Evolutionary conservation across 2,329 filamentous ascomycete genomes (phyloP), one percentile per base, ranked within the genome.

Genomic region (Chaetomium olivaceum): DNA sequence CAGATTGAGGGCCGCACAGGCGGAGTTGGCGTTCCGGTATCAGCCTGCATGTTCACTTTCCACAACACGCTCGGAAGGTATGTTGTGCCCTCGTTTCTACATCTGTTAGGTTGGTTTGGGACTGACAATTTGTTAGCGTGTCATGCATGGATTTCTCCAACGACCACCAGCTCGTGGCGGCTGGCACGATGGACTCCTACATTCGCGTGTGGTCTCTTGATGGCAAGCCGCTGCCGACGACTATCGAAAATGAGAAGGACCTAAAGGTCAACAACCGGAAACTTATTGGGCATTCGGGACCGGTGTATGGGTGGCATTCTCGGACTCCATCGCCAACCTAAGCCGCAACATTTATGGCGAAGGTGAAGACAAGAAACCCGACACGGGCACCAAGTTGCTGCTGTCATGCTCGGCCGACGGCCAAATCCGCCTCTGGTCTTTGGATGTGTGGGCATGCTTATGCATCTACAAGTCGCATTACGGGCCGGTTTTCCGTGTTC

Each of bases 21-120:
- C 19, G 94, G 93, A 9, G 85, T 93, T 59, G 92, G 93, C 16
- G 87, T 92, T 62, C 89, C 89, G 29, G 84, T 97, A 66, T 96
- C 93, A 73, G 89, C 96, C 27, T 95, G 92, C 81, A 98, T 98
- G 91, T 97, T 96, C 76, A 99, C 95, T 0, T 97, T 98, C 74
- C 95, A 99, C 81, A 99, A 99, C 77, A 96, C 92, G 0, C 89
- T 93, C 69, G 93, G 96, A 77, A 91, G 88, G 92, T 93, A 80
- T 81, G 87, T 65, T 77, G 54, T 21, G n/a, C 23, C 25, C 14
- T 27, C 14, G 27, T 31, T 9, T 21, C 19, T 46, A 2, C 21
- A 14, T n/a, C 39, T 31, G 4, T 1, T 21, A 27, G 27, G 14
- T 4, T 2, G 16, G 43, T 64, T 23, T 3, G 19, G n/a, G 23